Evolutionary conservation across 805 yeast genomes (phyloP).

Genomic region (Wickerhamiella domercqiae): DNA sequence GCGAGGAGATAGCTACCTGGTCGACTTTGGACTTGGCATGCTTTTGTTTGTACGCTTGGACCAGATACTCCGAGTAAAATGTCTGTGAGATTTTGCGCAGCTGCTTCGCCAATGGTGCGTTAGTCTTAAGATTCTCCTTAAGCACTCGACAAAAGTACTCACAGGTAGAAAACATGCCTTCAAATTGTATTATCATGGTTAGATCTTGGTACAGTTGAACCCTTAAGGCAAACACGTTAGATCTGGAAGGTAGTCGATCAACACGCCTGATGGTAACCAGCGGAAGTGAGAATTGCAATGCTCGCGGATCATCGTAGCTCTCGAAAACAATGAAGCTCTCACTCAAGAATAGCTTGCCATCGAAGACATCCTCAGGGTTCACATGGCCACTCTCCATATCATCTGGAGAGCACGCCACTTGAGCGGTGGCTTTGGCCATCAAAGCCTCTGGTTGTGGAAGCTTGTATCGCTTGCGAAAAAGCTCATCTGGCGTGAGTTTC

Average conservation of each 20-base stretch:
- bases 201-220: constrained; percentile 53
- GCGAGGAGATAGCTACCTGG: constrained; percentile 17
- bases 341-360: constrained; percentile 60
- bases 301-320: constrained; percentile 51
- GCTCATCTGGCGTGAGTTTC: constrained; percentile 49
- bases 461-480: constrained; percentile 47
- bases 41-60: constrained; percentile 30
- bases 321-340: constrained; percentile 61
- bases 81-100: constrained; percentile 45
- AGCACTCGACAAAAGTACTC: constrained; percentile 64
- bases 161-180: constrained; percentile 63
- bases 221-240: constrained; percentile 66
- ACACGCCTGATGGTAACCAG: constrained; percentile 68
- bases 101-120: constrained; percentile 44
- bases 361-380: constrained; percentile 24
- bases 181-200: constrained; percentile 50
- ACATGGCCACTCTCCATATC: constrained; percentile 8
- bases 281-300: constrained; percentile 56
- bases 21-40: constrained; percentile 24
- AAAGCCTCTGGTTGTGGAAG: constrained; percentile 60
- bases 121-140: constrained; percentile 44
- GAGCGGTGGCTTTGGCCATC: constrained; percentile 42
- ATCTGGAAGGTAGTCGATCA: constrained; percentile 64
- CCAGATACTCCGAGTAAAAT: constrained; percentile 71
- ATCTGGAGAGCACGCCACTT: constrained; percentile 10